Percentiles rank a stretch among this genome's conserved stretches.
Conservation (phyloP, 2,329 filamentous ascomycete genomes). For the Oidium heveae region DNA sequence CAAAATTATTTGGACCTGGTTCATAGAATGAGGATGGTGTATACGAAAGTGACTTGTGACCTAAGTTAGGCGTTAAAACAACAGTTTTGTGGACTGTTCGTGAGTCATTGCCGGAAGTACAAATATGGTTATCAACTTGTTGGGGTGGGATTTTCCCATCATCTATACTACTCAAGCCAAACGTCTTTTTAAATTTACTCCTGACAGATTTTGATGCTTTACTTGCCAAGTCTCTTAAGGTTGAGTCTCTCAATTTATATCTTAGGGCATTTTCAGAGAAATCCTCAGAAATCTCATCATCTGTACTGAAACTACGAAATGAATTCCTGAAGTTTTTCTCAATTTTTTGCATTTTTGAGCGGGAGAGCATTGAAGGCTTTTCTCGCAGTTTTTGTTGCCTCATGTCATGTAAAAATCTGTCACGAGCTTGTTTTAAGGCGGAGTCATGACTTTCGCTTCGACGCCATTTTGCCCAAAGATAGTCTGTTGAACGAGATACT, state of each 20-base stretch:
- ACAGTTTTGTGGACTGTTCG: conserved; percentile 13
- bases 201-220: conserved; percentile 37
- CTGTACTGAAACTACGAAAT: conserved; percentile 23
- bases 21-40: conserved; percentile 26
- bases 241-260: conserved; percentile 14
- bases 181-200: conserved; percentile 32
- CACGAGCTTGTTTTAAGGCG: conserved; percentile 16
- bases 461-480: conserved; percentile 15
- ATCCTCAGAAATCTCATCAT: neutral
- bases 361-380: conserved; percentile 21
- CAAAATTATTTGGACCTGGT: conserved; percentile 20
- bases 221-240: conserved; percentile 26
- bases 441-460: conserved; percentile 13
- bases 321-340: conserved; percentile 18
- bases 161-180: conserved; percentile 19
- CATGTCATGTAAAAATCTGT: conserved; percentile 16
- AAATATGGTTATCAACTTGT: conserved; percentile 20
- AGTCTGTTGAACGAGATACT: conserved; percentile 29
- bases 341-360: conserved; percentile 14
- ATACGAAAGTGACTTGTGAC: conserved; percentile 21
- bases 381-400: conserved; percentile 16
- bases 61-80: conserved; percentile 14
- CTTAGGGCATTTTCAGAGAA: conserved; percentile 2
- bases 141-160: conserved; percentile 21
- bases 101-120: conserved; percentile 7